Percentiles rank a stretch among this genome's conserved stretches.
Conservation (phyloP, 108 stramenopile species). For the Skeletonema grethae region DNA sequence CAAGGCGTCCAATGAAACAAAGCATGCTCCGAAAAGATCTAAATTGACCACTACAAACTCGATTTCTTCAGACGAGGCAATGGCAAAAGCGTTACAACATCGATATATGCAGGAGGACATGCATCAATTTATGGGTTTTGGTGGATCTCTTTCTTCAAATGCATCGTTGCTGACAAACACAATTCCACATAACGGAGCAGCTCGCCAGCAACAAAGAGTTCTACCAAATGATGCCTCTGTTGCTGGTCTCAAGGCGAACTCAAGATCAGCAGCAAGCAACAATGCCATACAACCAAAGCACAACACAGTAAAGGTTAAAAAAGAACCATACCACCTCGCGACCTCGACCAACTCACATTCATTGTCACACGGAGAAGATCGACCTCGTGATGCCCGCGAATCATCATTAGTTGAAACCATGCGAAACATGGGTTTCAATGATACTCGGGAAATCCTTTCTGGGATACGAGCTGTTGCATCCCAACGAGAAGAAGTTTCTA, state of each 20-base stretch:
- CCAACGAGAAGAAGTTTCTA: constrained; percentile 16
- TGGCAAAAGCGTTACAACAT: constrained; percentile 20
- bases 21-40: neutral
- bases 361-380: constrained; percentile 5
- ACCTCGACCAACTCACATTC: constrained; percentile 6
- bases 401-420: constrained; percentile 24
- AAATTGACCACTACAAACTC: neutral
- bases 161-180: constrained; percentile 1
- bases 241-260: constrained; percentile 9
- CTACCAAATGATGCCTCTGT: constrained; percentile 5
- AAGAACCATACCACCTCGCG: constrained; percentile 16
- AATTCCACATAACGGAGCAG: neutral
- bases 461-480: constrained; percentile 43
- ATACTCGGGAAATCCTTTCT: constrained; percentile 45
- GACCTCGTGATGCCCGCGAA: constrained; percentile 43
- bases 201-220: neutral
- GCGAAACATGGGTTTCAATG: constrained; percentile 49
- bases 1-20: neutral
- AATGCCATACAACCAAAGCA: constrained; percentile 1
- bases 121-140: neutral
- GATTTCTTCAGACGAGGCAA: constrained; percentile 20
- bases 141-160: neutral
- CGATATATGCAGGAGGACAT: constrained; percentile 12
- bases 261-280: neutral
- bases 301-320: constrained; percentile 26